Base-by-base conservation (phyloP, 1,284 basidiomycete genomes). In the Cryptococcus hybrid region DNA sequence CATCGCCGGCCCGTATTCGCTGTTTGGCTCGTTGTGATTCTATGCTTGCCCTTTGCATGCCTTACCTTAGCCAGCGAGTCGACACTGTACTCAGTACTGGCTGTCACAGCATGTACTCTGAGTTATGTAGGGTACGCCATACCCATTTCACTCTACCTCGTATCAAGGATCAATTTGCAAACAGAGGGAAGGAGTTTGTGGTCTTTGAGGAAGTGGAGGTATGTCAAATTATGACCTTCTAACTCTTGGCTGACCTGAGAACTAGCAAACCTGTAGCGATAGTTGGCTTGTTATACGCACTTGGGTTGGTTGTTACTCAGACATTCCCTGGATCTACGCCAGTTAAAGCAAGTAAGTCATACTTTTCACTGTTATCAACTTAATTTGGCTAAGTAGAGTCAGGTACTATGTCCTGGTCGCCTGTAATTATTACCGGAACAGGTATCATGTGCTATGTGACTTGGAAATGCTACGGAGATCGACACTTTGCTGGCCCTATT, bases 401-500 rank as follows among this genome's bases (percentile, higher is more conserved):
- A 69, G 70, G 61, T 15, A 69, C 64, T 11, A 62, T 77, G 39
- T 73, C 70, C 40, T 78, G 75, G 75, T 68, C 69, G 36, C 74
- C 75, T 4, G 67, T 76, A 38, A 62, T 76, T 12, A 60, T 75
- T 1, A 64, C 62, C 5, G 66, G 66, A 8, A 73, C 71, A 1
- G 49, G 57, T 3, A 5, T 66, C 5, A 56, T 70, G 13, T 74
- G 64, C 35, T 62, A 67, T 37, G 34, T 71, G 15, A 74, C 71
- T 0, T 75, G 73, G 73, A 59, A 61, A 38, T 59, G 59, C 34
- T 75, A 74, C 52, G 73, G 63, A 37, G 57, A 52, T 35, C 58
- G 58, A 39, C 68, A 78, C 55, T 78, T 77, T 58, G 73, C 72
- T 18, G 77, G 77, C 4, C 77, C 77, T 0, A 77, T 78, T 43